These are phyloP conservation scores for Rhizopus stolonifer DNA, from an alignment of 371 early-diverging fungal species.

Conservation along the genomic window DNA sequence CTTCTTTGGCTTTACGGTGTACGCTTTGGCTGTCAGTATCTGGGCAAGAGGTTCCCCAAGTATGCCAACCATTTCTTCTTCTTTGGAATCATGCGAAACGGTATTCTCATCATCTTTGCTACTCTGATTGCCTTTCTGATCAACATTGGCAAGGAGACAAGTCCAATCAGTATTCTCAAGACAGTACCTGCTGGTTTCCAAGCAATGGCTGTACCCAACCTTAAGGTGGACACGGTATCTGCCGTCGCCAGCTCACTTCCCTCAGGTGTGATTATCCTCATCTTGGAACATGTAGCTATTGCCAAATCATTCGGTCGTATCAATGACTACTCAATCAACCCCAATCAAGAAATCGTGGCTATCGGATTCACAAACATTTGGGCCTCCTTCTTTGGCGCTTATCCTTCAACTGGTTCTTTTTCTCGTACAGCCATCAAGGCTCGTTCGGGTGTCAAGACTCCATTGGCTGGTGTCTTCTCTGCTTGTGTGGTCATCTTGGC, in stretches of 20 bases:
- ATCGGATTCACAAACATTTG: slow-evolving; percentile 81
- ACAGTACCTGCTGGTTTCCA: slow-evolving; percentile 72
- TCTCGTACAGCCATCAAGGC: slow-evolving; percentile 73
- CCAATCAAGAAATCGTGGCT: slow-evolving; percentile 86
- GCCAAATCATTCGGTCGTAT: slow-evolving; percentile 78
- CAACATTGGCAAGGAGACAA: slow-evolving; percentile 40
- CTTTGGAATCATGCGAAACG: slow-evolving; percentile 54
- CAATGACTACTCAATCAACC: slow-evolving; percentile 64
- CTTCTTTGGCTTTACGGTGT: slow-evolving; percentile 52
- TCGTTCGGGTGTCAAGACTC: slow-evolving; percentile 80
- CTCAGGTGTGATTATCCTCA: slow-evolving; percentile 69
- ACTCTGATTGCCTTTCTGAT: slow-evolving; percentile 47
- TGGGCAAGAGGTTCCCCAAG: slow-evolving; percentile 44
- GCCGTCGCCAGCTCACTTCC: slow-evolving; percentile 55
- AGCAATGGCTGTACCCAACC: slow-evolving; percentile 53
- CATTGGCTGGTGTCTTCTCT: slow-evolving; percentile 79
- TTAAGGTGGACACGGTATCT: slow-evolving; percentile 39
- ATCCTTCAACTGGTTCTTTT: slow-evolving; percentile 52
- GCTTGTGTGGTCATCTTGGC: slow-evolving; percentile 75
- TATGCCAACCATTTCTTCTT: slow-evolving; percentile 44
- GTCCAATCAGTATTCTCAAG: slow-evolving; percentile 63
- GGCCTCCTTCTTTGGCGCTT: slow-evolving; percentile 78
- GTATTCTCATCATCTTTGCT: slow-evolving; percentile 46
- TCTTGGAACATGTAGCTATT: slow-evolving; percentile 86
- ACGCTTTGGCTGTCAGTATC: slow-evolving; percentile 37